These are phyloP conservation scores for Wickerhamomyces mucosus DNA, from an alignment of 805 yeast genomes.

Conservation along the genomic window DNA sequence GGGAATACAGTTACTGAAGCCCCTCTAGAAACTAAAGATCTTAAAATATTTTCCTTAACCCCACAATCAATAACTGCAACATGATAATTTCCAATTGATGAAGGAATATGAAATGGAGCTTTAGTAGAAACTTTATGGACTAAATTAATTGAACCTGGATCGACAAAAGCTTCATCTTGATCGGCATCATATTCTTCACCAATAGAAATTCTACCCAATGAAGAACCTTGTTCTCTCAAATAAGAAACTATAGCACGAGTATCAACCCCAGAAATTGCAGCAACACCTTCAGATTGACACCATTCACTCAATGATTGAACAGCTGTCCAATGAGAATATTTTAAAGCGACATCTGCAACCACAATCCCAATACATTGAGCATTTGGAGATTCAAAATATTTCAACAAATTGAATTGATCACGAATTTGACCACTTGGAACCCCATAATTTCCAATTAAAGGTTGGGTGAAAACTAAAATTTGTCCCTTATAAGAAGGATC, in stretches of 20 bases:
- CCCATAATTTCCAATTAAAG: slow-evolving; percentile 96
- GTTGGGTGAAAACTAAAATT: slow-evolving; percentile 93
- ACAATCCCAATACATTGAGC: slow-evolving; percentile 94
- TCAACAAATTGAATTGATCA: slow-evolving; percentile 79
- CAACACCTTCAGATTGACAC: slow-evolving; percentile 95
- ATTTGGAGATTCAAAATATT: slow-evolving; percentile 84
- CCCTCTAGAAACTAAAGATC: slow-evolving; percentile 91
- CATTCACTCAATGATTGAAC: slow-evolving; percentile 90
- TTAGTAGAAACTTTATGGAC: slow-evolving; percentile 93
- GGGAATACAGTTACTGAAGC: slow-evolving; percentile 97
- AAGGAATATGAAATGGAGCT: slow-evolving; percentile 83
- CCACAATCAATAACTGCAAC: slow-evolving; percentile 97
- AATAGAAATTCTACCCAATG: slow-evolving; percentile 80
- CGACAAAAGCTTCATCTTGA: slow-evolving; percentile 82
- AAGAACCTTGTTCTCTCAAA: slow-evolving; percentile 93
- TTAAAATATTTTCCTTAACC: slow-evolving; percentile 92
- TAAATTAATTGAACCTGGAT: slow-evolving; percentile 83
- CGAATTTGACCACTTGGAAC: slow-evolving; percentile 79
- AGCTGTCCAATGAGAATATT: slow-evolving; percentile 99
- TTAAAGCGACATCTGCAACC: slow-evolving; percentile 89
- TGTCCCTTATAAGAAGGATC: slow-evolving; percentile 98
- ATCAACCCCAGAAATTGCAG: slow-evolving; percentile 95
- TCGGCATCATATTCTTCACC: slow-evolving; percentile 90
- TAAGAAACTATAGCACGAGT: slow-evolving; percentile 90
- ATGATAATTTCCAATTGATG: slow-evolving; percentile 51